Percentiles rank a stretch among this genome's conserved stretches.
These are phyloP conservation scores for Rhytidhysteron rufulum DNA, from an alignment of 2,329 filamentous ascomycete species.

Conservation along the genomic window DNA sequence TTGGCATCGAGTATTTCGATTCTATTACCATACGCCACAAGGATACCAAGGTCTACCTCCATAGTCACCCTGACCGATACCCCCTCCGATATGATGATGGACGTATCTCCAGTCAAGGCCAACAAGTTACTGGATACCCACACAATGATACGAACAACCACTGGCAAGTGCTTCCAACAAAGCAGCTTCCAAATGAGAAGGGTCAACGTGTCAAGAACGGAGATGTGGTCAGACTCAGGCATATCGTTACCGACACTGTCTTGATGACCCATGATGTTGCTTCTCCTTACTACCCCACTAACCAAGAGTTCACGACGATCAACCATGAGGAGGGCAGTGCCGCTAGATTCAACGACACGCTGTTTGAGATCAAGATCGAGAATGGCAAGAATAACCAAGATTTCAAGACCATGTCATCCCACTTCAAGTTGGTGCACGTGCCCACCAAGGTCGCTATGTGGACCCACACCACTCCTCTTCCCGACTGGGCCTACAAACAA, in stretches of 20 bases:
- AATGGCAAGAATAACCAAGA: slow-evolving; percentile 75
- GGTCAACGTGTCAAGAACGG: slow-evolving; percentile 73
- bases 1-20: slow-evolving; percentile 88
- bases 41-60: slow-evolving; percentile 93
- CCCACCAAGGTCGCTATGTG: slow-evolving; percentile 98
- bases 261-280: slow-evolving; percentile 95
- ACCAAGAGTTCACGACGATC: slow-evolving; percentile 95
- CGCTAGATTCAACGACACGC: slow-evolving; percentile 76
- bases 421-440: slow-evolving; percentile 94
- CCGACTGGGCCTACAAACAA: slow-evolving; percentile 95
- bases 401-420: slow-evolving; percentile 84
- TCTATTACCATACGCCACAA: slow-evolving; percentile 86
- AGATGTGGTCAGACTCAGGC: slow-evolving; percentile 80
- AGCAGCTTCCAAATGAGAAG: slow-evolving; percentile 45
- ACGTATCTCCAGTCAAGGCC: slow-evolving; percentile 90
- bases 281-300: slow-evolving; percentile 92
- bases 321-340: slow-evolving; percentile 67
- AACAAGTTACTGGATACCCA: slow-evolving; percentile 97
- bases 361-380: slow-evolving; percentile 91
- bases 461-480: slow-evolving; percentile 93
- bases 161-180: slow-evolving; percentile 83
- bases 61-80: slow-evolving; percentile 86
- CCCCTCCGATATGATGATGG: slow-evolving; percentile 96
- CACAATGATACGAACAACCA: slow-evolving; percentile 99
- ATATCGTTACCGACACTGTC: slow-evolving; percentile 78